Conservation (phyloP, 768 basidiomycete genomes). For the Suillus brevipes region DNA sequence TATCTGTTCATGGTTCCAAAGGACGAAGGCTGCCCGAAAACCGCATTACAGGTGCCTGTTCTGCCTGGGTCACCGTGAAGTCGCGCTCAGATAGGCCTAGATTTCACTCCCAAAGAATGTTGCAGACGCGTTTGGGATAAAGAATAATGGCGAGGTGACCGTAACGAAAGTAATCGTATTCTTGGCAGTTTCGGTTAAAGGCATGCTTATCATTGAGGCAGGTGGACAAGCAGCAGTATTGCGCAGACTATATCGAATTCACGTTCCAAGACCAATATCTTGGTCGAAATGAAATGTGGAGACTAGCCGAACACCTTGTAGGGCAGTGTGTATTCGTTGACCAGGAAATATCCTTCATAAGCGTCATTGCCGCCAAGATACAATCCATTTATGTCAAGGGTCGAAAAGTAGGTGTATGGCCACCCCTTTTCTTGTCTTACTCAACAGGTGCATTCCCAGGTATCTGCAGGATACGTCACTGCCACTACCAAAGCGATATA, state of each 20-base stretch:
- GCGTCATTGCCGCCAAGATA: conserved; percentile 80
- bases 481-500: conserved; percentile 85
- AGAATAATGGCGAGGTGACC: conserved; percentile 71
- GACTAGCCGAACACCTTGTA: conserved; percentile 78
- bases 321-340: conserved; percentile 80
- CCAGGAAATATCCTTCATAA: conserved; percentile 85
- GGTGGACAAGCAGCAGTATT: conserved; percentile 66
- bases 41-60: conserved; percentile 59
- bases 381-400: conserved; percentile 73
- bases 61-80: conserved; percentile 1
- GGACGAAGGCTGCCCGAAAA: conserved; percentile 60
- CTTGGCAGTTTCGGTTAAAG: conserved; percentile 2
- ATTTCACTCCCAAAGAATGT: conserved; percentile 75
- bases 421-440: background rate
- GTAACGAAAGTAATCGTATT: conserved; percentile 58
- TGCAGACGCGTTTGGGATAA: conserved; percentile 68
- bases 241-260: conserved; percentile 82
- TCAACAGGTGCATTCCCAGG: conserved; percentile 41
- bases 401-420: conserved; percentile 48
- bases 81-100: conserved; percentile 33
- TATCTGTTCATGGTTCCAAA: conserved; percentile 68
- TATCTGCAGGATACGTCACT: conserved; percentile 80
- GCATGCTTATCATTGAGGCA: conserved; percentile 25
- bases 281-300: conserved; percentile 97
- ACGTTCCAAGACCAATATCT: conserved; percentile 95